phyloP scores from a whole-genome alignment of 495 filamentous ascomycete genomes.

The Beverwykella pulmonaria region DNA sequence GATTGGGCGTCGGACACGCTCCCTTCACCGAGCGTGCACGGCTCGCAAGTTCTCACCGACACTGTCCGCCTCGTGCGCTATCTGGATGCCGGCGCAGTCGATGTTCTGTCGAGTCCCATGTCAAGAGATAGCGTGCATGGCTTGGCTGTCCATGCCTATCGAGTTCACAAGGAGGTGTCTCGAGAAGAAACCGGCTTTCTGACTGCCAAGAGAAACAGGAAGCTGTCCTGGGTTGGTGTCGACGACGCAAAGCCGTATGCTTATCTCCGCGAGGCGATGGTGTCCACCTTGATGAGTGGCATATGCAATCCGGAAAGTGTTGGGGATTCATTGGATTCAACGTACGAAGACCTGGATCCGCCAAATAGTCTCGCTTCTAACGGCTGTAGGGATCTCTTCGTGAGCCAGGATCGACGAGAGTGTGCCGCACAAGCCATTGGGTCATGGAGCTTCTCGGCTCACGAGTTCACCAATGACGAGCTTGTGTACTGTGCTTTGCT shows the following conservation, averaged over 20 bases:
- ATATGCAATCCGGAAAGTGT: slow-evolving; percentile 78
- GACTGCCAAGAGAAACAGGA: slow-evolving; percentile 68
- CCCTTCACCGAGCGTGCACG: slow-evolving; percentile 37
- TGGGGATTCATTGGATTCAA: slow-evolving; percentile 56
- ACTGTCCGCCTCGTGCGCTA: slow-evolving; percentile 62
- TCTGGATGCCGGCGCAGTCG: slow-evolving; percentile 81
- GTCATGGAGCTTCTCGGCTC: slow-evolving; percentile 84
- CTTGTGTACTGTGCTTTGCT: slow-evolving; percentile 74
- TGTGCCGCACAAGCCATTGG: slow-evolving; percentile 71
- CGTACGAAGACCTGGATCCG: slow-evolving; percentile 36
- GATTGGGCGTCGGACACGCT: slow-evolving; percentile 34
- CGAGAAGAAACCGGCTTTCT: slow-evolving; percentile 69
- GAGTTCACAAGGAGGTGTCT: slow-evolving; percentile 69
- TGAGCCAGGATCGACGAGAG: slow-evolving; percentile 60
- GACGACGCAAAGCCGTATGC: slow-evolving; percentile 83
- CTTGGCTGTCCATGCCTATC: slow-evolving; percentile 80
- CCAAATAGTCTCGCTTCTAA: slow-evolving; percentile 2
- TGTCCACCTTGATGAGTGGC: slow-evolving; percentile 85
- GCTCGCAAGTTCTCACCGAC: slow-evolving; percentile 45
- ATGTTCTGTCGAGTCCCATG: slow-evolving; percentile 79
- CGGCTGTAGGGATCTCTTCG: slow-evolving; percentile 46
- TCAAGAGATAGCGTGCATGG: slow-evolving; percentile 68
- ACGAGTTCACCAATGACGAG: slow-evolving; percentile 86
- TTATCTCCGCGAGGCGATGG: slow-evolving; percentile 84
- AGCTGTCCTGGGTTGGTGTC: slow-evolving; percentile 91